A percentile compares a stretch with the other conserved stretches of the same genome.
Conservation (phyloP, 176 grass and related monocot species). For the Saccharum officinarum region DNA sequence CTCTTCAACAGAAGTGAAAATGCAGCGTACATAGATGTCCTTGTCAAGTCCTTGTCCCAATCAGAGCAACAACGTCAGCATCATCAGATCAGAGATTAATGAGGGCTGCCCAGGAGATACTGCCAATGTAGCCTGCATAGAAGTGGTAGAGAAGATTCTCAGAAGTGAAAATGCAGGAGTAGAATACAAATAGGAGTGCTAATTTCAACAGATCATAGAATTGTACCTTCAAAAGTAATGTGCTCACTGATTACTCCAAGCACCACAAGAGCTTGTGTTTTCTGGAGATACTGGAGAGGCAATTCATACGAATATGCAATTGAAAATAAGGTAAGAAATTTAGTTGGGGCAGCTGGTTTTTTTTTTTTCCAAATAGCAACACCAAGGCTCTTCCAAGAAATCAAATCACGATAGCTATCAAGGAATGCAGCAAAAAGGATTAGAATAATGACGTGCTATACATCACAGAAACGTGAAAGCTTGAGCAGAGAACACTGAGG, state of each 20-base stretch:
- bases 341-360: not conserved
- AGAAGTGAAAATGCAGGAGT: conserved; percentile 24
- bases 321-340: conserved; percentile 11
- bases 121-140: conserved; percentile 44
- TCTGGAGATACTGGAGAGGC: conserved; percentile 86
- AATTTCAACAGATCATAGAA: conserved; percentile 8
- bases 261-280: conserved; percentile 65
- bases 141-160: conserved; percentile 30
- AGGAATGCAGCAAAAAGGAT: not conserved
- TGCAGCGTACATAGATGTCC: too few species aligned
- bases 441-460: not conserved
- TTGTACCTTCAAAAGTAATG: conserved; percentile 92
- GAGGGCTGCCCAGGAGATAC: conserved; percentile 76
- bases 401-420: not conserved
- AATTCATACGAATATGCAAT: conserved; percentile 90
- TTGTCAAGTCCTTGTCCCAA: conserved; percentile 89
- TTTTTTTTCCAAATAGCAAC: conserved; percentile 16
- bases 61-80: conserved; percentile 73
- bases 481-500: not conserved
- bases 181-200: not conserved
- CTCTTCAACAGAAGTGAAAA: too few species aligned
- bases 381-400: conserved; percentile 1
- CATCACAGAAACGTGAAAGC: not conserved
- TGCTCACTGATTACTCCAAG: conserved; percentile 90
- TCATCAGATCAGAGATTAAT: conserved; percentile 89